Conservation (phyloP, 495 filamentous ascomycete genomes). For the Trichocladium antarcticum region DNA sequence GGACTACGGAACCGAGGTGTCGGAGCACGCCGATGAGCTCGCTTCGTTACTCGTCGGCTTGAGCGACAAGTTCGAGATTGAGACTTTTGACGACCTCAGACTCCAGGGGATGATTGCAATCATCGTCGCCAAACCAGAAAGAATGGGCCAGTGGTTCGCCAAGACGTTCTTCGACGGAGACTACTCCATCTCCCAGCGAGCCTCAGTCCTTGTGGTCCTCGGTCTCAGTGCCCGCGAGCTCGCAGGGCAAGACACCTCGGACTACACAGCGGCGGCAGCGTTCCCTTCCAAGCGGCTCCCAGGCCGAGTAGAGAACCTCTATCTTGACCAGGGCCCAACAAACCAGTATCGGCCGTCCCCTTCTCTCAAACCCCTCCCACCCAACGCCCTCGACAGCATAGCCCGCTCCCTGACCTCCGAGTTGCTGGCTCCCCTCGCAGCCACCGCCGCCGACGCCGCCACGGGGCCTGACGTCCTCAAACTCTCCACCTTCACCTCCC, state of each 20-base stretch:
- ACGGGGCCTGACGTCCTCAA: constrained; percentile 77
- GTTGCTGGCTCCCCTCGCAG: constrained; percentile 71
- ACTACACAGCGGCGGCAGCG: constrained; percentile 30
- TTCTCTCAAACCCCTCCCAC: constrained; percentile 37
- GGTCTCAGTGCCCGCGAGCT: constrained; percentile 82
- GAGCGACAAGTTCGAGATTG: constrained; percentile 66
- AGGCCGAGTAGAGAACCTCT: constrained; percentile 43
- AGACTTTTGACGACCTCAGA: constrained; percentile 63
- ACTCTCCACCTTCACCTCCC: constrained; percentile 43
- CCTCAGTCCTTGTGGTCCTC: constrained; percentile 65
- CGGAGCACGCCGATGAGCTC: constrained; percentile 72
- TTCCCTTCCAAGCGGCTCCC: constrained; percentile 71
- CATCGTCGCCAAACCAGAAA: constrained; percentile 60
- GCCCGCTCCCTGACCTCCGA: constrained; percentile 50
- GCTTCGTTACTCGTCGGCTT: constrained; percentile 64
- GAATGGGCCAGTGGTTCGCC: constrained; percentile 74
- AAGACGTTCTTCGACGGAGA: constrained; percentile 85
- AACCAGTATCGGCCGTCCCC: constrained; percentile 18
- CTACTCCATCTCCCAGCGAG: constrained; percentile 73
- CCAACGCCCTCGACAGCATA: constrained; percentile 50
- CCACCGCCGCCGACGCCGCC: constrained; percentile 54
- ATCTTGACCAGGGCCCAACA: constrained; percentile 19
- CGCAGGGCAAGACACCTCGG: constrained; percentile 63
- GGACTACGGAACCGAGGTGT: constrained; percentile 75
- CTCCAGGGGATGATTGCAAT: constrained; percentile 78